Conservation (phyloP, 1,139 yeast species). For the Scheffersomyces insectosa region DNA sequence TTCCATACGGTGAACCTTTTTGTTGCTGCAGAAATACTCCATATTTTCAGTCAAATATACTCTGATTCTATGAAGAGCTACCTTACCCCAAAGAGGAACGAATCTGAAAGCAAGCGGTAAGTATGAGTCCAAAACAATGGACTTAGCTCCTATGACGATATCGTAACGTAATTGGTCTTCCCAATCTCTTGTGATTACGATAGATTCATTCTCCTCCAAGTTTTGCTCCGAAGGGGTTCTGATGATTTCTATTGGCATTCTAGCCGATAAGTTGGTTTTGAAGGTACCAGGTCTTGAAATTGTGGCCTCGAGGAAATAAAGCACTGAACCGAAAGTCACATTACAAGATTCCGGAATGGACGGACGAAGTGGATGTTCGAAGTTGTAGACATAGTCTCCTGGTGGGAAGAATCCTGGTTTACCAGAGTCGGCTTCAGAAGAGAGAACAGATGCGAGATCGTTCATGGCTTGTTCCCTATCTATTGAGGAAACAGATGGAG, state of each 20-base stretch:
- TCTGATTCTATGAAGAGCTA: conserved; percentile 81
- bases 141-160: conserved; percentile 84
- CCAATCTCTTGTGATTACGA: conserved; percentile 89
- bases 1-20: conserved; percentile 88
- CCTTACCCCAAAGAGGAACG: conserved; percentile 80
- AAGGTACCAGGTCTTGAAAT: conserved; percentile 82
- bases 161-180: conserved; percentile 89
- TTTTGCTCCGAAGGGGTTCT: conserved; percentile 78
- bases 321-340: conserved; percentile 80
- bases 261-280: conserved; percentile 70
- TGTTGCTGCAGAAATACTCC: conserved; percentile 83
- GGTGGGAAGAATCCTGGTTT: conserved; percentile 49
- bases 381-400: conserved; percentile 89
- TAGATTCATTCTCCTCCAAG: conserved; percentile 89
- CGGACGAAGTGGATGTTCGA: conserved; percentile 84
- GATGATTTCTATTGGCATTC: conserved; percentile 63
- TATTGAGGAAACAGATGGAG: conserved; percentile 28
- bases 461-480: conserved; percentile 6
- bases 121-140: conserved; percentile 78
- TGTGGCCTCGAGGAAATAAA: conserved; percentile 65
- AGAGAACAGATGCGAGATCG: conserved; percentile 21
- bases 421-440: conserved; percentile 19
- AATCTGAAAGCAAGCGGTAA: conserved; percentile 83
- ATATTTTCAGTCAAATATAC: conserved; percentile 84
- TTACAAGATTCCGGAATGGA: conserved; percentile 78